Base-by-base conservation (phyloP, 345 rosid genomes). In the Eutrema japonicum region DNA sequence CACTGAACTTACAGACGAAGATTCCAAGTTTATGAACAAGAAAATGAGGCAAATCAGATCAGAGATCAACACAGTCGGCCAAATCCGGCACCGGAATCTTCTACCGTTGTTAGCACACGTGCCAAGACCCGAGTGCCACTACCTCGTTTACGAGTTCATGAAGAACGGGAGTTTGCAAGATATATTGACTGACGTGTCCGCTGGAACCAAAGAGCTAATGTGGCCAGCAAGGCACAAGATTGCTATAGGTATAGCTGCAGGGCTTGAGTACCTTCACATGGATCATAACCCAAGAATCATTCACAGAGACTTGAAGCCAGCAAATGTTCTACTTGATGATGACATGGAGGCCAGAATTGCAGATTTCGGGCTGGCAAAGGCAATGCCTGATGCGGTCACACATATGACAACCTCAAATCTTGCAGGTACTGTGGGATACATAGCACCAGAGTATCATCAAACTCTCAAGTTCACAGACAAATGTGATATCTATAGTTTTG, bases 151-250 rank as follows among this genome's bases (percentile, higher is more conserved):
- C 33, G 96, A 91, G 68, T 89, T 48, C 86, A 91, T 94, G 97
- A 89, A 89, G 81, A 89, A 94, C n/a, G 98, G 98, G 35, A 91
- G 96, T 61, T 75, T 94, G 64, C 96, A 89, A 62, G 96, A 91
- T 60, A 22, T 76, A 22, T 53, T 93, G 30, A 50, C 37, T 1
- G 79, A 79, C 0, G 96, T 87, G 10, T 12, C 84, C 0, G 64
- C 46, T 29, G 97, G 97, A 42, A 76, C 12, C 1, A 38, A 50
- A 42, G 90, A 89, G 59, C 72, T 94, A 60, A 90, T 84, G 76
- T 91, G 97, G 98, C 68, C 77, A 2, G 64, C 85, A 2, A 78
- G 98, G 73, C 91, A 88, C 77, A 86, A 38, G 79, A 82, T 94
- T 40, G 97, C 98, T 1, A 0, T 82, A 8, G 97, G 98, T 51